Percentiles rank a stretch among this genome's conserved stretches.
These are phyloP conservation scores for Rhizopogon vesiculosus DNA, from an alignment of 768 basidiomycete species.

Conservation along the genomic window DNA sequence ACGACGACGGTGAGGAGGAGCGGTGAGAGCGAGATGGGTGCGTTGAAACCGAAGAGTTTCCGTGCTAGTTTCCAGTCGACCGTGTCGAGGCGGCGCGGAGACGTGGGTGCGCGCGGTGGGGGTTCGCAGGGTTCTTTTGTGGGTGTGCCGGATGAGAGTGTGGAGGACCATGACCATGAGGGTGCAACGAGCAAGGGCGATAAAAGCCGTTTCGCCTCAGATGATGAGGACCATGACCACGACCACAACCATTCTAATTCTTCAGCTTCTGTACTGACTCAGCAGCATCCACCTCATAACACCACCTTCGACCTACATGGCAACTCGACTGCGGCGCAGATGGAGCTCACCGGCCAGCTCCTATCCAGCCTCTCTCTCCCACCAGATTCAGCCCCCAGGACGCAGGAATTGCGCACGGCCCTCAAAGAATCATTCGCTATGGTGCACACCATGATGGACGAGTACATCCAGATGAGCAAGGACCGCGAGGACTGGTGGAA, in stretches of 20 bases:
- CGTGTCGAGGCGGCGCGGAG: constrained; percentile 13
- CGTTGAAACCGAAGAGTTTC: constrained; percentile 22
- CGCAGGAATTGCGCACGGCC: constrained; percentile 39
- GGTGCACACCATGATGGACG: constrained; percentile 55
- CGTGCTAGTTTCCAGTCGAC: constrained; percentile 28
- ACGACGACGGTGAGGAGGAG: constrained; percentile 35
- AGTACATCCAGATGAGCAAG: constrained; percentile 64
- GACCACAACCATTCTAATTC: constrained; percentile 32
- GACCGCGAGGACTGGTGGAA: constrained; percentile 84
- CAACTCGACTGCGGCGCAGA: constrained; percentile 66
- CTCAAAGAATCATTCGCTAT: constrained; percentile 55
- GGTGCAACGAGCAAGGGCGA: not conserved
- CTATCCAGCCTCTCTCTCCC: constrained; percentile 41
- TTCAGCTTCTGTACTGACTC: constrained; percentile 38
- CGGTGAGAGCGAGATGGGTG: constrained; percentile 45
- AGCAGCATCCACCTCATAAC: constrained; percentile 50
- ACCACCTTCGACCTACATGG: constrained; percentile 60
- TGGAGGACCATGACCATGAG: not conserved
- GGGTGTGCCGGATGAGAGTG: constrained; percentile 16
- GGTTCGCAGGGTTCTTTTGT: constrained; percentile 20
- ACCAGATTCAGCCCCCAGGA: constrained; percentile 20
- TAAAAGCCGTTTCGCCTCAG: not conserved
- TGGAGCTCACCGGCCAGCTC: constrained; percentile 72
- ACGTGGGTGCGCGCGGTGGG: constrained; percentile 19
- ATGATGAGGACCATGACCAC: constrained; percentile 7